phyloP scores from a whole-genome alignment of 768 basidiomycete species.

The Mycena alexandri region DNA sequence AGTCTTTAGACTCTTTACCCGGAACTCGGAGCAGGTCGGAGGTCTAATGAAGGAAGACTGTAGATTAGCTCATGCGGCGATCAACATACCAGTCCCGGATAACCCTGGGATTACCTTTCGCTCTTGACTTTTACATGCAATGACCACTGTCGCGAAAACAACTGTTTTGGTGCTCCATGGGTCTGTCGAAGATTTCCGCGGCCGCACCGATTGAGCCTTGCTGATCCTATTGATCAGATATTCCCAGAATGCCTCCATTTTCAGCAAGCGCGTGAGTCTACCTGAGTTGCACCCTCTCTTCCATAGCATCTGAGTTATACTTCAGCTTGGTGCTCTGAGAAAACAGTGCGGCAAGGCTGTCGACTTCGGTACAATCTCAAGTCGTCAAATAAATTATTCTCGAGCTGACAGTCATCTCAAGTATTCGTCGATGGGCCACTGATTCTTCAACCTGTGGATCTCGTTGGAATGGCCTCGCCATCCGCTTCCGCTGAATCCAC shows the following conservation, averaged over 20 bases:
- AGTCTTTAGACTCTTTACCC: too few species aligned
- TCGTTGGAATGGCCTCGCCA: slow-evolving; percentile 46
- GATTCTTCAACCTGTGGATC: slow-evolving; percentile 74
- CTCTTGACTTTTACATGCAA: background rate
- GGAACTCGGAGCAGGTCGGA: slow-evolving; percentile 28
- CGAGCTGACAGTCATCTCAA: slow-evolving; percentile 42
- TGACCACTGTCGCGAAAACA: slow-evolving; percentile 6
- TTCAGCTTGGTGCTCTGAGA: slow-evolving; percentile 77
- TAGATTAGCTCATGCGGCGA: too few species aligned
- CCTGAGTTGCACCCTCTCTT: background rate
- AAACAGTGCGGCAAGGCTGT: slow-evolving; percentile 75
- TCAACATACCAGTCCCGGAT: too few species aligned
- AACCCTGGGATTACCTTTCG: too few species aligned
- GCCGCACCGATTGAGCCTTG: background rate
- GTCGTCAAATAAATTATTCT: background rate
- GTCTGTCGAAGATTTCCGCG: slow-evolving; percentile 40
- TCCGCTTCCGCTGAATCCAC: slow-evolving; percentile 33
- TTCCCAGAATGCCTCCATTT: slow-evolving; percentile 77
- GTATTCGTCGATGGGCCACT: slow-evolving; percentile 83
- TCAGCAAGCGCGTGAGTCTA: slow-evolving; percentile 75
- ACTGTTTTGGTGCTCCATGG: slow-evolving; percentile 59
- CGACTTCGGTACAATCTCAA: slow-evolving; percentile 65
- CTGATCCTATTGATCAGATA: slow-evolving; percentile 55
- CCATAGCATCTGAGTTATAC: background rate
- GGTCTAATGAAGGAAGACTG: too few species aligned